phyloP scores from a whole-genome alignment of 2,329 filamentous ascomycete genomes.

The Neopestalotiopsis sp. region DNA sequence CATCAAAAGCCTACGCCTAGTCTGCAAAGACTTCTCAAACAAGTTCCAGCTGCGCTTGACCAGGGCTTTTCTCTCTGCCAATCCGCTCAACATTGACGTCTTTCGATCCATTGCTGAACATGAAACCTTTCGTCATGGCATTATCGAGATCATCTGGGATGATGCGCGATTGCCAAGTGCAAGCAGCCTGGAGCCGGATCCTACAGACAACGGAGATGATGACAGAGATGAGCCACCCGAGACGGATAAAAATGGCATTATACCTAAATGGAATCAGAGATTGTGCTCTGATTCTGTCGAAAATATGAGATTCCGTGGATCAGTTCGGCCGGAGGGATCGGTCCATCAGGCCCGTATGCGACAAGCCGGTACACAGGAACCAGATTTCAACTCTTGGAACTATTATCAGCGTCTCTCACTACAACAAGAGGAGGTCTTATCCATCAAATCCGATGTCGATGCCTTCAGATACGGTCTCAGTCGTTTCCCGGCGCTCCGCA shows the following conservation, averaged over 20 bases:
- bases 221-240: neutral
- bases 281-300: neutral
- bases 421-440: constrained; percentile 37
- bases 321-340: neutral
- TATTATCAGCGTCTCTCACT: constrained; percentile 38
- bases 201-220: neutral
- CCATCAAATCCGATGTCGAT: constrained; percentile 30
- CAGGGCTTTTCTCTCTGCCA: constrained; percentile 46
- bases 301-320: too few species aligned
- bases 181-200: neutral
- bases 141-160: constrained; percentile 47
- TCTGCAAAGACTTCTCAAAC: constrained; percentile 24
- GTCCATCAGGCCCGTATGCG: neutral
- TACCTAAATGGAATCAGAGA: neutral
- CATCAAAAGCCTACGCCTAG: constrained; percentile 34
- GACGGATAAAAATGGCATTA: neutral
- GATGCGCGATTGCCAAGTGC: constrained; percentile 27
- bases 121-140: constrained; percentile 32
- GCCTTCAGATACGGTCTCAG: constrained; percentile 39
- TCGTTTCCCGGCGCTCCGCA: constrained; percentile 40
- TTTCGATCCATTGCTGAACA: constrained; percentile 42
- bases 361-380: neutral
- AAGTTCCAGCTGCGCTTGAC: constrained; percentile 31
- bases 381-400: constrained; percentile 21
- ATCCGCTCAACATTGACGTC: constrained; percentile 41